phyloP scores from a whole-genome alignment of 306 rosid genomes.

The peach (Prunus persica) region Prunus_persica_NCBIv2 NC_034010.1:1562001-1562500 shows the following conservation, averaged over 20 bases:
- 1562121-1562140: slow-evolving; percentile 65
- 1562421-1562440: slow-evolving; percentile 76
- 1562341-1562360: slow-evolving; percentile 60
- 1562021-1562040: slow-evolving; percentile 72
- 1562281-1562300: slow-evolving; percentile 57
- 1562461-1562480: slow-evolving; percentile 79
- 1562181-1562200: slow-evolving; percentile 59
- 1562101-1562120: slow-evolving; percentile 93
- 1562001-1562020: slow-evolving; percentile 53
- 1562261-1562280: slow-evolving; percentile 47
- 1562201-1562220: slow-evolving; percentile 53
- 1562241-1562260: slow-evolving; percentile 53
- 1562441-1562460: slow-evolving; percentile 64
- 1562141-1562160: slow-evolving; percentile 46
- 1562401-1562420: slow-evolving; percentile 66
- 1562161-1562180: slow-evolving; percentile 67
- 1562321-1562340: slow-evolving; percentile 46
- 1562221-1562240: slow-evolving; percentile 54
- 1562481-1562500: slow-evolving; percentile 86
- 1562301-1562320: slow-evolving; percentile 38
- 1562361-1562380: slow-evolving; percentile 64
- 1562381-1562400: slow-evolving; percentile 70
- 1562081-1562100: slow-evolving; percentile 83
- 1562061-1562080: slow-evolving; percentile 66
- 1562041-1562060: slow-evolving; percentile 57